Conservation (phyloP, 345 rosid genomes). For the Orychophragmus violaceus region DNA sequence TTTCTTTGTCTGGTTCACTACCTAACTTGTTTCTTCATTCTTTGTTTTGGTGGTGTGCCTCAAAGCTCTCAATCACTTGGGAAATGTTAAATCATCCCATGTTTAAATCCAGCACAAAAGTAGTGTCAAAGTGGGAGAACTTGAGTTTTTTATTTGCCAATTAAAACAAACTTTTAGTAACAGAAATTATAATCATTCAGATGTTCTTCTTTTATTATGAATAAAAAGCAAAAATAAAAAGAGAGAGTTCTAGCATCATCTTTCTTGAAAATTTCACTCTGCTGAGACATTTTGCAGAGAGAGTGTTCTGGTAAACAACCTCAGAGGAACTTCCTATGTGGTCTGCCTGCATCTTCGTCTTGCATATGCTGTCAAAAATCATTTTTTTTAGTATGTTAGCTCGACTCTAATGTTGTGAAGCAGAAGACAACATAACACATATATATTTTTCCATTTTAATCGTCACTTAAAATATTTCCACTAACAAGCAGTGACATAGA, state of each 20-base stretch:
- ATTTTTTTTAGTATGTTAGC: neutral
- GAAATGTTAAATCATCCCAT: too few relatives aligned
- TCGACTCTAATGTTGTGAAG: neutral
- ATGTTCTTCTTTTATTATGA: constrained; percentile 2
- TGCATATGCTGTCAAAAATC: constrained; percentile 63
- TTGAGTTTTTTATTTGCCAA: neutral
- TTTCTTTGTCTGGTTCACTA: too few relatives aligned
- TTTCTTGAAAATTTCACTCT: neutral
- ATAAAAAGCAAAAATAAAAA: neutral
- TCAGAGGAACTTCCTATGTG: constrained; percentile 73
- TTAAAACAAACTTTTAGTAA: constrained; percentile 13
- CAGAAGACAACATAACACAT: neutral
- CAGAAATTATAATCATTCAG: constrained; percentile 3
- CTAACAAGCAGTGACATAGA: neutral
- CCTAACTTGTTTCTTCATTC: too few relatives aligned
- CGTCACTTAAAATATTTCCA: neutral
- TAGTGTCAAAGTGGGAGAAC: neutral
- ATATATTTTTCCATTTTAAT: neutral
- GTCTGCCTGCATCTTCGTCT: constrained; percentile 87
- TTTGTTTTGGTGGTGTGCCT: too few relatives aligned
- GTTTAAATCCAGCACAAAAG: too few relatives aligned
- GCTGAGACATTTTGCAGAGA: neutral
- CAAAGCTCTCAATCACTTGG: too few relatives aligned
- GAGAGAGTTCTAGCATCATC: neutral
- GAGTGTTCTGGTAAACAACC: constrained; percentile 1